Percentiles rank a stretch among this genome's conserved stretches.
Evolutionary conservation across 768 basidiomycete genomes (phyloP).

Genomic region (Nidularia sp.): DNA sequence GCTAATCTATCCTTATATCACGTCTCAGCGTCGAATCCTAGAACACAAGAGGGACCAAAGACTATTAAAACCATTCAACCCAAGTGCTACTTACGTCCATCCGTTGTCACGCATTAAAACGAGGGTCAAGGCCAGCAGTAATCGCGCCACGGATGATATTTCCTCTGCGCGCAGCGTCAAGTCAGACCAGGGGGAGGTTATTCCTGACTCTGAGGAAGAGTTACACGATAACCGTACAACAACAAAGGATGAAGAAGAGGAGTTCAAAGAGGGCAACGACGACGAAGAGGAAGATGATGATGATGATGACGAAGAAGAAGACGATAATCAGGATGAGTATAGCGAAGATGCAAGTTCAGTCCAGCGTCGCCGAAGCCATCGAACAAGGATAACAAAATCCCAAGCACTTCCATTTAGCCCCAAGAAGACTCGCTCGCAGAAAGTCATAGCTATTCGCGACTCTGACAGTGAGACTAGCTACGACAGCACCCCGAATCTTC

Average conservation of each 20-base stretch:
- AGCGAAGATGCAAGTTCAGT: slow-evolving; percentile 13
- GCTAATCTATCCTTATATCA: slow-evolving; percentile 5
- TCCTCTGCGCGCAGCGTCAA: slow-evolving; percentile 17
- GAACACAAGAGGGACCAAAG: slow-evolving; percentile 43
- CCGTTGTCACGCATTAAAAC: slow-evolving; percentile 50
- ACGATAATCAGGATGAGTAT: slow-evolving; percentile 5
- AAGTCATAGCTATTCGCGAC: slow-evolving; percentile 23
- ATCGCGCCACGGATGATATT: slow-evolving; percentile 15
- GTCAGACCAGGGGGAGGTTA: slow-evolving; percentile 19
- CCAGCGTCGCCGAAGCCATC: slow-evolving; percentile 13
- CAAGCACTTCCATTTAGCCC: slow-evolving; percentile 62
- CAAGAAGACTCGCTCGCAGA: slow-evolving; percentile 47
- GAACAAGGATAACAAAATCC: slow-evolving; percentile 13
- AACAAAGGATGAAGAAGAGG: too few species aligned
- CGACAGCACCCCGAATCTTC: slow-evolving; percentile 14
- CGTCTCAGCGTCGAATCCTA: slow-evolving; percentile 16
- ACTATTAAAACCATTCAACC: slow-evolving; percentile 51
- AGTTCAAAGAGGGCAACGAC: too few species aligned
- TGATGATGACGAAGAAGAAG: slow-evolving; percentile 22
- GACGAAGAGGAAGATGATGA: slow-evolving; percentile 3
- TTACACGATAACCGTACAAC: neutral
- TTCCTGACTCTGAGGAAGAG: slow-evolving; percentile 29
- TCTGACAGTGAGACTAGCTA: slow-evolving; percentile 27
- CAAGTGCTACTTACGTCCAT: slow-evolving; percentile 53
- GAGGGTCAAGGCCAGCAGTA: slow-evolving; percentile 23